phyloP scores from a whole-genome alignment of 495 filamentous ascomycete species.

The Xylaria castorea region DNA sequence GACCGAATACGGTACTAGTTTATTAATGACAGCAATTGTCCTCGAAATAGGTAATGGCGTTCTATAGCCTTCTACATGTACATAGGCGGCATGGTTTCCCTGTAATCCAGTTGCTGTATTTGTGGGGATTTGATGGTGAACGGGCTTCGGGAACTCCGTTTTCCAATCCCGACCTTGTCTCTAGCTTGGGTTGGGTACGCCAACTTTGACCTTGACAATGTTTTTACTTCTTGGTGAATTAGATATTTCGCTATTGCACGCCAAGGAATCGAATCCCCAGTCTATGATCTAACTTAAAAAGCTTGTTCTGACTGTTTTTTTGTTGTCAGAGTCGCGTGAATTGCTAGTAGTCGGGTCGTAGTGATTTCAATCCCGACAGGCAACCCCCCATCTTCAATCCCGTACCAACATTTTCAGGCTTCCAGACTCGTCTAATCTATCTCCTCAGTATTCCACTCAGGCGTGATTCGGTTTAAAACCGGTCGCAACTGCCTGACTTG shows the following conservation, averaged over 20 bases:
- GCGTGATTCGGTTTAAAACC: background rate
- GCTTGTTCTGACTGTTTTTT: background rate
- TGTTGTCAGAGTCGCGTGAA: background rate
- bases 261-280: background rate
- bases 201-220: background rate
- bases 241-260: background rate
- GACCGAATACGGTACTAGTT: background rate
- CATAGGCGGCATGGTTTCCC: too few relatives aligned
- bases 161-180: background rate
- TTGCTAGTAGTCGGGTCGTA: background rate
- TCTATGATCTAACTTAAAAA: background rate
- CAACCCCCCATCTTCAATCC: background rate
- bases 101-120: background rate
- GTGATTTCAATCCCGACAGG: background rate
- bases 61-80: background rate
- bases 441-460: background rate
- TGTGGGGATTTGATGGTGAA: background rate
- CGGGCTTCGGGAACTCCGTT: conserved; percentile 6
- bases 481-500: background rate
- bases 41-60: background rate
- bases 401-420: background rate
- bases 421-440: background rate
- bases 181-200: background rate
- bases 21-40: background rate
- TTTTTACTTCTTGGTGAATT: background rate